phyloP scores from a whole-genome alignment of 345 rosid species.

The Capsella bursapastoris region DNA sequence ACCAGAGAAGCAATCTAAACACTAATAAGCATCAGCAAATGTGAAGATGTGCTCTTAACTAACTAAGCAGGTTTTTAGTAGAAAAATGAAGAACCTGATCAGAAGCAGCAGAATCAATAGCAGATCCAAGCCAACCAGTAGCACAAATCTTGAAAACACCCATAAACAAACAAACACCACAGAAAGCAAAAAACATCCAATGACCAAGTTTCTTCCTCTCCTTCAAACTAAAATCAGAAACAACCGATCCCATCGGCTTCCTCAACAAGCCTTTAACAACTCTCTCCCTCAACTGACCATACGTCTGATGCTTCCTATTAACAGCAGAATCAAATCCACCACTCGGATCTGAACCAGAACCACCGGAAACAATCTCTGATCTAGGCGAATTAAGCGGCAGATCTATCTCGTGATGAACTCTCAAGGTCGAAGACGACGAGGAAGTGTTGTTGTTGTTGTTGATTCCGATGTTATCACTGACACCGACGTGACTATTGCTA shows the following conservation, averaged over 20 bases:
- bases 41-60: not conserved
- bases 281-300: slow-evolving; percentile 54
- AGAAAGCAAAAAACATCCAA: slow-evolving; percentile 82
- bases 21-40: not conserved
- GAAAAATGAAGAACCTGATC: slow-evolving; percentile 49
- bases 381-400: slow-evolving; percentile 71
- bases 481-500: slow-evolving; percentile 28
- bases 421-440: slow-evolving; percentile 3
- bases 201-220: slow-evolving; percentile 82
- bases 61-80: not conserved
- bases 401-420: slow-evolving; percentile 77
- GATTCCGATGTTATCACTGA: not conserved
- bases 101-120: slow-evolving; percentile 63
- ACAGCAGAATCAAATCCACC: slow-evolving; percentile 50
- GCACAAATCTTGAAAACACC: slow-evolving; percentile 90
- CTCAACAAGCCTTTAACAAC: slow-evolving; percentile 53
- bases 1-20: not conserved
- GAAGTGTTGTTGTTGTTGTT: not conserved
- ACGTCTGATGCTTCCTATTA: slow-evolving; percentile 49
- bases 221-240: slow-evolving; percentile 64
- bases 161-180: slow-evolving; percentile 82
- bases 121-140: slow-evolving; percentile 89
- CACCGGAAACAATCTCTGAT: slow-evolving; percentile 59
- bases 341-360: slow-evolving; percentile 39
- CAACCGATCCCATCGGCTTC: slow-evolving; percentile 65